Percentiles rank a stretch among this genome's conserved stretches.
phyloP scores from a whole-genome alignment of 108 stramenopile genomes.

The Asterionellopsis glacialis region DNA sequence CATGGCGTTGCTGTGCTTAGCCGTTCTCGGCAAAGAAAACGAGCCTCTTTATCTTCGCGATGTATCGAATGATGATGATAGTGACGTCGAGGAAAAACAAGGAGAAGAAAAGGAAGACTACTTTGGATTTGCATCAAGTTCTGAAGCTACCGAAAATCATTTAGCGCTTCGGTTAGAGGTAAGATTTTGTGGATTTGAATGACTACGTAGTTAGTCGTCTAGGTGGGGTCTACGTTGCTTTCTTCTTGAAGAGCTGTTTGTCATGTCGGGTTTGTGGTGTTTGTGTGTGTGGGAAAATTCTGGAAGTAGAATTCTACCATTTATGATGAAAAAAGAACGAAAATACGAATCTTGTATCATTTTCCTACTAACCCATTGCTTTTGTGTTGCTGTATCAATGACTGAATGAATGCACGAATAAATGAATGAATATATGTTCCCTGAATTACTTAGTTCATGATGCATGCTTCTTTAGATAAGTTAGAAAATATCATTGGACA shows the following conservation, averaged over 20 bases:
- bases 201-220: background rate
- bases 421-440: background rate
- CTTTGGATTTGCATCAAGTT: conserved; percentile 27
- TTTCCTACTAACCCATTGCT: background rate
- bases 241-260: no score
- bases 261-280: no score
- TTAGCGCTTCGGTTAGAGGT: conserved; percentile 28
- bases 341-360: background rate
- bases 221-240: no score
- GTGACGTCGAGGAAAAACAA: background rate
- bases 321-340: background rate
- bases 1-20: conserved; percentile 40
- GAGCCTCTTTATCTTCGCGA: conserved; percentile 32
- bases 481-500: conserved; percentile 39
- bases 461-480: conserved; percentile 45
- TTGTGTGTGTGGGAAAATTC: no score
- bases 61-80: background rate
- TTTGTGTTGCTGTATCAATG: background rate
- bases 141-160: background rate
- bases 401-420: background rate
- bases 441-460: conserved; percentile 26
- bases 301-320: no score
- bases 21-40: conserved; percentile 39
- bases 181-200: background rate
- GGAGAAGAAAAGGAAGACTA: conserved; percentile 5